Evolutionary conservation across 768 basidiomycete species (phyloP).

Genomic region (Tulasnella sp.): DNA sequence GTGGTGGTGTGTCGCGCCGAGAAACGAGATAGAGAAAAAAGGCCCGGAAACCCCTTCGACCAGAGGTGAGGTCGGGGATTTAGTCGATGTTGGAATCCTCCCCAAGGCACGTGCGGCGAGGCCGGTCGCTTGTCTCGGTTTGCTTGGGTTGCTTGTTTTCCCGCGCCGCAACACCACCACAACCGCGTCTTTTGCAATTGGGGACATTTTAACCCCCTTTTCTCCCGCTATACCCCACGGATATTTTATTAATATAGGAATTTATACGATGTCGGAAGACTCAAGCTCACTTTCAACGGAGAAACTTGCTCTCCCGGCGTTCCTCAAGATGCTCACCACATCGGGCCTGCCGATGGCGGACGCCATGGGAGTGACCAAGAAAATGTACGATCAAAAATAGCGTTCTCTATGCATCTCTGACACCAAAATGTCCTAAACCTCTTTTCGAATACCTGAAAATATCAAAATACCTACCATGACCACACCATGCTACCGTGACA

Average conservation of each 20-base stretch:
- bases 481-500: slow-evolving; percentile 36
- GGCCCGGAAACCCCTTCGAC: not conserved
- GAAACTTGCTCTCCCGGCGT: slow-evolving; percentile 61
- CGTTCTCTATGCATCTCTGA: not conserved
- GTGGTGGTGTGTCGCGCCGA: not conserved
- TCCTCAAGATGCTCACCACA: slow-evolving; percentile 61
- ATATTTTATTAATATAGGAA: not conserved
- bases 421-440: slow-evolving; percentile 25
- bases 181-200: not conserved
- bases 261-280: not conserved
- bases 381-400: slow-evolving; percentile 50
- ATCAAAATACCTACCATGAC: slow-evolving; percentile 21
- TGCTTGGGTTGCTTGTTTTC: not conserved
- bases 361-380: slow-evolving; percentile 66
- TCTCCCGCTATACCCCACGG: not conserved
- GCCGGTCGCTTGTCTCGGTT: not conserved
- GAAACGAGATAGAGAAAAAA: not conserved
- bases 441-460: no score
- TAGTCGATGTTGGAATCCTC: not conserved
- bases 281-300: not conserved
- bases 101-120: not conserved
- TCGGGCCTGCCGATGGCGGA: slow-evolving; percentile 53
- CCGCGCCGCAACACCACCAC: not conserved
- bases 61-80: not conserved
- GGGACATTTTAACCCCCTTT: not conserved